Evolutionary conservation across 495 filamentous ascomycete genomes (phyloP).

Genomic region (Evernia prunastri): DNA sequence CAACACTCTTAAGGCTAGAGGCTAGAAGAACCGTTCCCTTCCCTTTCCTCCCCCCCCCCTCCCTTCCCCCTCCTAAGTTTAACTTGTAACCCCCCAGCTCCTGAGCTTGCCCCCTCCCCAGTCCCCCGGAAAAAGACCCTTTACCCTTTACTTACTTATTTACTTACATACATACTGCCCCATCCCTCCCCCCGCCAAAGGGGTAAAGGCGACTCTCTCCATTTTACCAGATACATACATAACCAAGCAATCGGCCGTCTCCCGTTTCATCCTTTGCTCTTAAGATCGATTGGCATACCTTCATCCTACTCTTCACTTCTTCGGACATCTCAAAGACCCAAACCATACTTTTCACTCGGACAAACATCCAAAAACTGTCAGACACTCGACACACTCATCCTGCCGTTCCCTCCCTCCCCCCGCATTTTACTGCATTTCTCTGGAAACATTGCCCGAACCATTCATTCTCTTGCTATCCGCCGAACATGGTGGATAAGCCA

Average conservation of each 20-base stretch:
- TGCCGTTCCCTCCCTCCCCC: not conserved
- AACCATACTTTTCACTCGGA: not conserved
- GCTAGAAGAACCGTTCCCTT: not conserved
- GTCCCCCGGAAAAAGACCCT: not conserved
- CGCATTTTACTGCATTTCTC: not conserved
- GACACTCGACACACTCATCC: no score
- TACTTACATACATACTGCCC: no score
- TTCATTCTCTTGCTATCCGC: not conserved
- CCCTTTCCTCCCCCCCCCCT: no score
- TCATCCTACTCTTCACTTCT: not conserved
- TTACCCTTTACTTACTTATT: no score
- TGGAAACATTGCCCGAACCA: no score
- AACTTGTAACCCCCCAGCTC: no score
- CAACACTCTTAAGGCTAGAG: not conserved
- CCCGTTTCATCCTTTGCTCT: constrained; percentile 8
- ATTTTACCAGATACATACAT: no score
- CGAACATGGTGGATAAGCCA: constrained; percentile 20
- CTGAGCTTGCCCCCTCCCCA: no score
- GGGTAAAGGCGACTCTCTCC: no score
- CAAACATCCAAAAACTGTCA: not conserved
- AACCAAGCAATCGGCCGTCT: not conserved
- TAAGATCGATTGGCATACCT: constrained; percentile 17
- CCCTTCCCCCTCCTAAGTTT: no score
- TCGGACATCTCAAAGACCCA: constrained; percentile 1
- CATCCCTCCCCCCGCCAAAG: no score